Percentiles rank a stretch among this genome's conserved stretches.
phyloP scores from a whole-genome alignment of 371 early-diverging fungal genomes.

The Cokeromyces recurvatus region DNA sequence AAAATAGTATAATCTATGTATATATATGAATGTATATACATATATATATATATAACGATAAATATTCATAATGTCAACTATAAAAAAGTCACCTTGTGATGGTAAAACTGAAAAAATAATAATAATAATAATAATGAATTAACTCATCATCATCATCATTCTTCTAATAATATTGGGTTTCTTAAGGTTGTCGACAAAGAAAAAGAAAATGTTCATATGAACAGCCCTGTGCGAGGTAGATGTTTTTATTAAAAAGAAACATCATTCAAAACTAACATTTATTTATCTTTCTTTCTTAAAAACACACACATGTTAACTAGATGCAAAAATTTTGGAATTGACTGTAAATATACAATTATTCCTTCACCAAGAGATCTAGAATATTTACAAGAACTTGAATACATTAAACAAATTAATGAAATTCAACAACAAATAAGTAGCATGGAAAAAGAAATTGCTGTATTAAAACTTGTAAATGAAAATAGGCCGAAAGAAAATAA shows the following conservation, averaged over 20 bases:
- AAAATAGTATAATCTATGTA: too few species aligned
- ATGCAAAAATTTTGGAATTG: conserved; percentile 21
- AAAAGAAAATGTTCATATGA: conserved; percentile 38
- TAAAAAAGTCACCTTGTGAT: conserved; percentile 9
- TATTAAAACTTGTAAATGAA: conserved; percentile 3
- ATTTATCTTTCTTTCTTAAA: background rate
- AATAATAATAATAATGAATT: background rate
- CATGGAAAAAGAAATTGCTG: conserved; percentile 17
- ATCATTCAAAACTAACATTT: background rate
- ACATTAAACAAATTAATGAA: conserved; percentile 12
- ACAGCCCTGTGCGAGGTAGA: conserved; percentile 33
- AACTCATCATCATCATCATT: too few species aligned
- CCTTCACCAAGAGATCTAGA: conserved; percentile 39
- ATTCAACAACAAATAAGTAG: conserved; percentile 11
- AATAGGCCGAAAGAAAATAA: too few species aligned
- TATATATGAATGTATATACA: too few species aligned
- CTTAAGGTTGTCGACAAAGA: conserved; percentile 27
- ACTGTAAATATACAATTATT: conserved; percentile 30
- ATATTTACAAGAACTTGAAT: conserved; percentile 25
- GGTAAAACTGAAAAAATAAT: background rate
- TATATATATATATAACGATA: too few species aligned
- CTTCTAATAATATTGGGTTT: too few species aligned
- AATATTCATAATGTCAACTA: too few species aligned
- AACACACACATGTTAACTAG: too few species aligned
- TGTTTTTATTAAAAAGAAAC: too few species aligned